Evolutionary conservation across 352 stramenopile genomes (phyloP), one percentile per base, ranked within the genome.

Genomic region (Phytophthora constricta): DNA sequence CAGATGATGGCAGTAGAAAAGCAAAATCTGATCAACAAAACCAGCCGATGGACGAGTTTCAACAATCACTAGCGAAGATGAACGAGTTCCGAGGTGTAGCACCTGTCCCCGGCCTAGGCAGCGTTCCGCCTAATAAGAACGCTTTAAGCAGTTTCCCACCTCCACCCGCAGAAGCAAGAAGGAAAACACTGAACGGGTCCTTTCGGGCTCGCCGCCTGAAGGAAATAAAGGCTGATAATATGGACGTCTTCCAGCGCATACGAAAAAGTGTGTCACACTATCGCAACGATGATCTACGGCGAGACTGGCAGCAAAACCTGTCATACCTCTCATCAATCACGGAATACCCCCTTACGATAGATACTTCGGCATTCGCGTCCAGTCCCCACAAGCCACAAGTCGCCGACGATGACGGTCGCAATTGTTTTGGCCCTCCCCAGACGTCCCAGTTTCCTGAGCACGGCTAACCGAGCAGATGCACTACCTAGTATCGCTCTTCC

Each of bases 281-380:
- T 50, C 70, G 76, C 2, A 88, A 87, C 9, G 77, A 87, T 39
- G 57, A 81, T 10, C 53, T 94, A 14, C 68, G 65, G 20, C 79
- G 74, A 46, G 84, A 91, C 22, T 92, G 84, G 82, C 64, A 82
- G 19, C 85, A 90, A 52, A 92, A 90, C 64, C 53, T 88, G 19
- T 80, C 84, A 23, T 94, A 91, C 31, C 62, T 94, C 27, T 75
- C 79, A 19, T 89, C 86, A 9, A 92, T 92, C 47, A 89, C 77
- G 48, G 80, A 85, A 58, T 92, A 88, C 52, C 86, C 79, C 0
- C 37, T 88, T 14, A 48, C 74, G 0, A 53, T 60, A 2, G 70
- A 79, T 11, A 67, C 59, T n/a, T 22, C 66, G 37, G 31, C 58
- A 19, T 70, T 65, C 31, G 20, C 45, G 5, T 48, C 49, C 22